Percentiles rank a stretch among this genome's conserved stretches.
Evolutionary conservation across 345 rosid genomes (phyloP).

Genomic region (Geranium rotundifolium): DNA sequence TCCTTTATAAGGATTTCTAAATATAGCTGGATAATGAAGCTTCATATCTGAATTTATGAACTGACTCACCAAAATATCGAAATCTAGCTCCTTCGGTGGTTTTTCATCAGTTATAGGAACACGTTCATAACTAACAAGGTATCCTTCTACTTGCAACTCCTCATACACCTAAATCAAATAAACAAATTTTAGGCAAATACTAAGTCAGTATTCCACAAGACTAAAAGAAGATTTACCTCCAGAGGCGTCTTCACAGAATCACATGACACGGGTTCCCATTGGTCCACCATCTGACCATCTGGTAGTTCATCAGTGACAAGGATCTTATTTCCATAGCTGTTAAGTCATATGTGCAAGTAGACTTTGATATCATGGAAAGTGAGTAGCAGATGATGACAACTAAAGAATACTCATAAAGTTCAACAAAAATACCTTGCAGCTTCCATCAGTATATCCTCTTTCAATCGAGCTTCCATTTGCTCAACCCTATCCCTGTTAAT

Average conservation of each 20-base stretch:
- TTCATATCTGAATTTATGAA: conserved; percentile 6
- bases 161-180: conserved; percentile 53
- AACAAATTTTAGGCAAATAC: conserved; percentile 12
- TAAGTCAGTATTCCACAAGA: conserved; percentile 6
- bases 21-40: background rate
- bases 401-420: no score
- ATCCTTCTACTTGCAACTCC: conserved; percentile 79
- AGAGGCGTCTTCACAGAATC: conserved; percentile 89
- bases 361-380: conserved; percentile 11
- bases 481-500: conserved; percentile 85
- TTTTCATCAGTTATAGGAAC: conserved; percentile 97
- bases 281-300: conserved; percentile 98
- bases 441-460: conserved; percentile 82
- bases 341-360: conserved; percentile 18
- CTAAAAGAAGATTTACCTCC: conserved; percentile 38
- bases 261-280: conserved; percentile 83
- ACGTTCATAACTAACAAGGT: conserved; percentile 72
- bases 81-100: conserved; percentile 85
- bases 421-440: conserved; percentile 54
- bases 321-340: conserved; percentile 94
- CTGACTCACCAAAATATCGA: conserved; percentile 69
- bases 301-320: conserved; percentile 98
- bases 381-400: conserved; percentile 2
- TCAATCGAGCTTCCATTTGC: conserved; percentile 88
- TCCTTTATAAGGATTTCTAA: background rate